Evolutionary conservation across 192 early-diverging fungal species (phyloP).

Genomic region (Mortierella alpina): DNA sequence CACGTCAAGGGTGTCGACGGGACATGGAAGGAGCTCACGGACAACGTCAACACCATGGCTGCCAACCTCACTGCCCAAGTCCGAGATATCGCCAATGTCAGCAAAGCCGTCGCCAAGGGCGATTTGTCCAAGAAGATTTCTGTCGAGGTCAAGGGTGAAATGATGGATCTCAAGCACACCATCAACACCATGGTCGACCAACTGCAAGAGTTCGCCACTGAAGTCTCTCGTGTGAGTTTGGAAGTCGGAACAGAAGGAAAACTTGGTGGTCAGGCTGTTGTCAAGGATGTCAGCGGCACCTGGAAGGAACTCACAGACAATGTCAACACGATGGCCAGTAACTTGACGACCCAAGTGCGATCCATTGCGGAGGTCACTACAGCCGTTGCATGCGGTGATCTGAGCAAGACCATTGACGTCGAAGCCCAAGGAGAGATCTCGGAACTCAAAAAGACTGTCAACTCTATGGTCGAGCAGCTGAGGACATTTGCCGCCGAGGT

Average conservation of each 20-base stretch:
- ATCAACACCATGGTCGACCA: too few relatives aligned
- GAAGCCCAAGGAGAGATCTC: slow-evolving; percentile 70
- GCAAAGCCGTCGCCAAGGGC: slow-evolving; percentile 68
- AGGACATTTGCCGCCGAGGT: too few relatives aligned
- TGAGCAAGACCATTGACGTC: slow-evolving; percentile 69
- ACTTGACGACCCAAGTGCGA: slow-evolving; percentile 77
- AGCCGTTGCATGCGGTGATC: slow-evolving; percentile 75
- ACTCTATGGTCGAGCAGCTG: too few relatives aligned
- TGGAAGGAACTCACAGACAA: slow-evolving; percentile 81
- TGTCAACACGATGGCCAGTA: slow-evolving; percentile 80
- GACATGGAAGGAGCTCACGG: slow-evolving; percentile 72
- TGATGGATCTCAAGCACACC: slow-evolving; percentile 70
- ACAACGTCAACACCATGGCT: slow-evolving; percentile 77
- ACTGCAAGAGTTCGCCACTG: too few relatives aligned
- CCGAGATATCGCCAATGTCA: slow-evolving; percentile 68
- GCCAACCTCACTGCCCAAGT: slow-evolving; percentile 70
- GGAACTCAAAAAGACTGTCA: slow-evolving; percentile 70
- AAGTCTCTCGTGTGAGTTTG: too few relatives aligned
- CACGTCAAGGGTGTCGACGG: slow-evolving; percentile 67
- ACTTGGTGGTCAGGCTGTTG: slow-evolving; percentile 77
- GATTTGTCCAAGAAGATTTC: slow-evolving; percentile 66
- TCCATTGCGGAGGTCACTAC: slow-evolving; percentile 74
- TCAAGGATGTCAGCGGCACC: slow-evolving; percentile 78
- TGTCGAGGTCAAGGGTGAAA: slow-evolving; percentile 71
- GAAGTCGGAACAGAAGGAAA: too few relatives aligned